Percentiles rank a stretch among this genome's conserved stretches.
phyloP scores from a whole-genome alignment of 331 rosid species.

The Ulmus americana region DNA sequence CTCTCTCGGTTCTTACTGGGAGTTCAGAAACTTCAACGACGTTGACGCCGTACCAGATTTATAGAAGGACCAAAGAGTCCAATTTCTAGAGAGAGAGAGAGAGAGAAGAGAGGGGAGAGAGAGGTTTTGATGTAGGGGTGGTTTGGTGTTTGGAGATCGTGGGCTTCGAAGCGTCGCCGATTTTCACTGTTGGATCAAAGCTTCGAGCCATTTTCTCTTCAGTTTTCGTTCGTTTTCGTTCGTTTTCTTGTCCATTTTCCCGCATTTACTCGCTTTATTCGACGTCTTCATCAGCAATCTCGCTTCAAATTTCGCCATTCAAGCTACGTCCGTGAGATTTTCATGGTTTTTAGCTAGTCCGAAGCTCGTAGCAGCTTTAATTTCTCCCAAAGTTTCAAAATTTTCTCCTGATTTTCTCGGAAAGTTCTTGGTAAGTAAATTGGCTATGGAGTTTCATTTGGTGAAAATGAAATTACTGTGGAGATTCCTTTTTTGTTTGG shows the following conservation, averaged over 20 bases:
- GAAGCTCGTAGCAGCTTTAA: neutral
- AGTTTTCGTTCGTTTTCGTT: neutral
- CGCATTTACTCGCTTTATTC: constrained; percentile 22
- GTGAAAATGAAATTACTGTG: constrained; percentile 13
- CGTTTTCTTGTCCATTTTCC: neutral
- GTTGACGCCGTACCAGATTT: constrained; percentile 27
- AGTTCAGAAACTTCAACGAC: constrained; percentile 22
- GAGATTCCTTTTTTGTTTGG: neutral
- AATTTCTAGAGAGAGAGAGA: constrained; percentile 14
- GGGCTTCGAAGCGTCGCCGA: constrained; percentile 20
- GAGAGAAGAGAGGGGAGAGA: constrained; percentile 1
- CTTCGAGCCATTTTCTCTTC: constrained; percentile 15
- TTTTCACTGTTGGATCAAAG: constrained; percentile 38
- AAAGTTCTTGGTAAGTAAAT: constrained; percentile 14
- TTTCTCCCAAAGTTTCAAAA: neutral
- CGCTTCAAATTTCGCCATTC: constrained; percentile 22
- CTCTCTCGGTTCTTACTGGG: neutral
- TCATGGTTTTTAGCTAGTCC: neutral
- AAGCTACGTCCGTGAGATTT: constrained; percentile 26
- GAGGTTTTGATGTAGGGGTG: neutral
- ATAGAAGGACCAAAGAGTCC: constrained; percentile 11
- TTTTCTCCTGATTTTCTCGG: neutral
- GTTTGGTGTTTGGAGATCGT: constrained; percentile 34
- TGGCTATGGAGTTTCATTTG: constrained; percentile 6
- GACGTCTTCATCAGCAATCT: constrained; percentile 16